Percentiles rank a stretch among this genome's conserved stretches.
phyloP scores from a whole-genome alignment of 345 rosid genomes.

The Linum tenue region DNA sequence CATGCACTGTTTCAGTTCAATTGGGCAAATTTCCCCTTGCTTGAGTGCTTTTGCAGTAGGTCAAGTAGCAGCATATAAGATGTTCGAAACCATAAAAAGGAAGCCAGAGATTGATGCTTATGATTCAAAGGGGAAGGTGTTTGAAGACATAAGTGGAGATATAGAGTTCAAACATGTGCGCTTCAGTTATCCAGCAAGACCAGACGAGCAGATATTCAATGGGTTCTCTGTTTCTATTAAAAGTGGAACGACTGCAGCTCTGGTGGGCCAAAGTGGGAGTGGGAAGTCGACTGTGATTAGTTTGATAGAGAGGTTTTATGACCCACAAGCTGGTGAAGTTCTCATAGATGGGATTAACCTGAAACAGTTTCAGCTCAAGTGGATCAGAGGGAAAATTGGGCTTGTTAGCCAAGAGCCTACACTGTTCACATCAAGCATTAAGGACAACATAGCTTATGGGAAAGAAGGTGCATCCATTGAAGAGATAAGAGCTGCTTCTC shows the following conservation, averaged over 20 bases:
- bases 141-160: slow-evolving; percentile 29
- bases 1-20: slow-evolving; percentile 19
- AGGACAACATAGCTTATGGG: slow-evolving; percentile 35
- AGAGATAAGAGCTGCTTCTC: slow-evolving; percentile 32
- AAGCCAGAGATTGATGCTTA: slow-evolving; percentile 32
- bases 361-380: slow-evolving; percentile 30
- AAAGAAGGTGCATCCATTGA: slow-evolving; percentile 32
- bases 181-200: slow-evolving; percentile 41
- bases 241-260: slow-evolving; percentile 31
- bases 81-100: slow-evolving; percentile 34
- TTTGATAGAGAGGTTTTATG: slow-evolving; percentile 39
- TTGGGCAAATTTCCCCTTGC: slow-evolving; percentile 42
- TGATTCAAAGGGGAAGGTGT: slow-evolving; percentile 15
- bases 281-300: slow-evolving; percentile 41
- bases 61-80: slow-evolving; percentile 37
- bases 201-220: slow-evolving; percentile 25
- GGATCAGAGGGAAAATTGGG: slow-evolving; percentile 37
- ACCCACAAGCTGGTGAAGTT: slow-evolving; percentile 35
- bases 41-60: slow-evolving; percentile 33
- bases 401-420: slow-evolving; percentile 46
- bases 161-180: slow-evolving; percentile 28
- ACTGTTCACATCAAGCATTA: slow-evolving; percentile 31
- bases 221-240: slow-evolving; percentile 33
- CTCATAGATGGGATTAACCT: slow-evolving; percentile 34
- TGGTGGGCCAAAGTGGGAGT: slow-evolving; percentile 44